Conservation (phyloP, 2,329 filamentous ascomycete genomes). For the Colletotrichum simmondsii region DNA sequence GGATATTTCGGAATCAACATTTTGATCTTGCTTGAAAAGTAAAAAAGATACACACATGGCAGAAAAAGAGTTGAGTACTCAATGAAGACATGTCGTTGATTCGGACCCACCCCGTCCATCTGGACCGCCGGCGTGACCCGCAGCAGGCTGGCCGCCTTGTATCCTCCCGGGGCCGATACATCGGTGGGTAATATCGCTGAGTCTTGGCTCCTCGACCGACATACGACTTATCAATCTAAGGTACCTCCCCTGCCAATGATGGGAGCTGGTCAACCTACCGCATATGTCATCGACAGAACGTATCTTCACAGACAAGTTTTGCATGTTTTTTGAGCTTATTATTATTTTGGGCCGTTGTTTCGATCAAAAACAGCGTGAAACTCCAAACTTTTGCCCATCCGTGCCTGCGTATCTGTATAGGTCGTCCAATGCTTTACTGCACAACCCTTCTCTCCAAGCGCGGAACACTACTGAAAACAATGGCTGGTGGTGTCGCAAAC, state of each 20-base stretch:
- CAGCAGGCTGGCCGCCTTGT: background rate
- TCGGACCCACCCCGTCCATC: slow-evolving; percentile 11
- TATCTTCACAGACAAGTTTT: background rate
- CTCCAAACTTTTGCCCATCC: slow-evolving; percentile 14
- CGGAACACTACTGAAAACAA: background rate
- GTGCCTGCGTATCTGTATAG: background rate
- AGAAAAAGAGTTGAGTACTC: background rate
- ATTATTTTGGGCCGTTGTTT: background rate
- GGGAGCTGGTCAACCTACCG: background rate
- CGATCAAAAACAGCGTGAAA: background rate
- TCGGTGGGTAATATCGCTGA: background rate
- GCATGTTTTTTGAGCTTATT: background rate
- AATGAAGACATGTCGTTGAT: background rate
- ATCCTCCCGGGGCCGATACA: slow-evolving; percentile 13
- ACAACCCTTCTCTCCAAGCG: background rate
- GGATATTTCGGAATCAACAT: background rate
- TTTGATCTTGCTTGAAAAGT: background rate
- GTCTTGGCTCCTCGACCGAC: background rate
- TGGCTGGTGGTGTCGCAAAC: background rate
- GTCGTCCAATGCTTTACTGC: background rate
- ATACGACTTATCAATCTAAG: background rate
- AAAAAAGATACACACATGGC: background rate
- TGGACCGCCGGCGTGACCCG: background rate
- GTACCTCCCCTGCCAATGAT: background rate
- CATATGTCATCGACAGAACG: no score